Base-by-base conservation (phyloP, 2,329 filamentous ascomycete species). In the Microdochium nivale region DNA sequence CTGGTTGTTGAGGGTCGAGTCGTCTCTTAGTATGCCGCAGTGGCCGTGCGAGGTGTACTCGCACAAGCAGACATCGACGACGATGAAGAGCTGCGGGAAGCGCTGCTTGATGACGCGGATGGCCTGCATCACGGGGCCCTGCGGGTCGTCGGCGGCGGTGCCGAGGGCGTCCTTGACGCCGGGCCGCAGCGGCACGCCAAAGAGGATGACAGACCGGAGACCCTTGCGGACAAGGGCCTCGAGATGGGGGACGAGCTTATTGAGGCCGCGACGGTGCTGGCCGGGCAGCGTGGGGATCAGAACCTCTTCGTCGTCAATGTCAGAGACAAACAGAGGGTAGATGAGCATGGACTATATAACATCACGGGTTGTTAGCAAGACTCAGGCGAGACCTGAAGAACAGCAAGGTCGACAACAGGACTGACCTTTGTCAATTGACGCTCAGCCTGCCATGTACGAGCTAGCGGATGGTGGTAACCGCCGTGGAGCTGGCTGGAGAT, bases 1-100 rank as follows among this genome's bases (percentile, higher is more conserved):
- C 57, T 86, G 83, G 66, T 99, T 97, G 79, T 97, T 96, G 54
- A 99, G 78, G 56, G 84, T 87, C 56, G 90, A 90, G 66, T 99
- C 94, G 59, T 96, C 90, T 52, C 90, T 84, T 47, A 99, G 79
- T 60, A 99, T 96, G 50, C 94, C 94, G 66, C 94, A 99, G 75
- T 99, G 94, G 46, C 94, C 94, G 69, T 99, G 94, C 7, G 88
- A 94, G 1, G 94, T 99, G 73, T 99, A 99, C 72, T 99, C 94
- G 79, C 94, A 99, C 8, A 99, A 85, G 66, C 94, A 97, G 53
- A 99, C 94, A 66, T 99, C 94, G 54, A 86, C 84, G 59, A 87
- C 85, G 61, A 99, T 89, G 73, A 95, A 97, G 54, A 99, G 80
- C 55, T 90, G 84, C 2, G 94, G 94, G 70, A 96, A 97, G 37